phyloP scores from a whole-genome alignment of 495 filamentous ascomycete species.

The Penicillium atrosanguineum region DNA sequence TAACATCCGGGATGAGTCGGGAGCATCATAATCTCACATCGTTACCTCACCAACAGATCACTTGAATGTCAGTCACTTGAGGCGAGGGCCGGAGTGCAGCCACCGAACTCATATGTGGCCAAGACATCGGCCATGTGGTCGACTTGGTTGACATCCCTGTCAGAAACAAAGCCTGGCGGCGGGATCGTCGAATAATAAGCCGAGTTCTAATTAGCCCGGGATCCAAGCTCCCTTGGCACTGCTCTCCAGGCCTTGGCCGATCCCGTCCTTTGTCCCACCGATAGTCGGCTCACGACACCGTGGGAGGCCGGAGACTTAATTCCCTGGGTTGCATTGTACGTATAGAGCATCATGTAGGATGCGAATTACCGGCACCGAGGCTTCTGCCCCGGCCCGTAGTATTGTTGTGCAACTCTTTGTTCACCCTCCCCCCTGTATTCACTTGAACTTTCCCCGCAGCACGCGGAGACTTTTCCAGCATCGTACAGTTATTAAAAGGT shows the following conservation, averaged over 20 bases:
- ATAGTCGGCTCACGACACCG: conserved; percentile 6
- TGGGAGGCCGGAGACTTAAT: conserved; percentile 1
- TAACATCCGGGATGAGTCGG: not conserved
- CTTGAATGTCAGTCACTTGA: not conserved
- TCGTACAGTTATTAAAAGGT: conserved; percentile 12
- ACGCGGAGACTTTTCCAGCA: not conserved
- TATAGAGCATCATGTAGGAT: not conserved
- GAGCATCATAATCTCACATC: not conserved
- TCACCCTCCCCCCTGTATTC: conserved; percentile 4
- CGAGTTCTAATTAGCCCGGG: conserved; percentile 1
- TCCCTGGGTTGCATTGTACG: not conserved
- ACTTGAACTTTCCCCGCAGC: conserved; percentile 13
- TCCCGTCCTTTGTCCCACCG: conserved; percentile 9
- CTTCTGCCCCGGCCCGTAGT: not conserved
- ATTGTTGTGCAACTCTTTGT: not conserved
- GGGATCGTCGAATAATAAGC: conserved; percentile 17
- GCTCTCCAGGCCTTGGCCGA: conserved; percentile 15
- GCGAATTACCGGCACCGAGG: not conserved
- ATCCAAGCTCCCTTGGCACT: conserved; percentile 29
- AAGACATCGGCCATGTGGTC: not conserved
- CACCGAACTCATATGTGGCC: not conserved
- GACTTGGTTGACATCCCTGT: not conserved
- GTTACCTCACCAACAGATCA: not conserved
- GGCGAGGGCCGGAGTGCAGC: not conserved
- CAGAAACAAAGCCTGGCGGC: conserved; percentile 4